phyloP scores from a whole-genome alignment of 2,329 filamentous ascomycete species.

The Aureobasidium sp. region DNA sequence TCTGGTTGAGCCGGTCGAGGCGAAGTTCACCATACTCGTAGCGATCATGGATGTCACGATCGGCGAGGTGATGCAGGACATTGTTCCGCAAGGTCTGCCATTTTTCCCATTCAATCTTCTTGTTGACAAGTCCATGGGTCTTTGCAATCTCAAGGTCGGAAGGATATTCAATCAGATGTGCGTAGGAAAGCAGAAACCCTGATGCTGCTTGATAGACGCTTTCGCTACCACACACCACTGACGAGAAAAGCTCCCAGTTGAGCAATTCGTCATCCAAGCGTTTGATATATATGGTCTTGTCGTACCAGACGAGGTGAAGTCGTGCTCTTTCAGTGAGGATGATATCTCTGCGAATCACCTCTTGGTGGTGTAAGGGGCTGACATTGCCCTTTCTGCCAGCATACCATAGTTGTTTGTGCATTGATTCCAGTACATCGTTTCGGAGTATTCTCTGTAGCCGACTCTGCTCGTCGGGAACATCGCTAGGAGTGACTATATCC shows the following conservation, averaged over 20 bases:
- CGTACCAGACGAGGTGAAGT: background rate
- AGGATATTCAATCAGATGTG: background rate
- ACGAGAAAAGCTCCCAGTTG: background rate
- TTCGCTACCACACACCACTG: background rate
- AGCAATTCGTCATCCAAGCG: background rate
- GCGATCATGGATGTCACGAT: background rate
- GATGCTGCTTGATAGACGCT: background rate
- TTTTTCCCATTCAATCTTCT: background rate
- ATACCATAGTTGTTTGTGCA: background rate
- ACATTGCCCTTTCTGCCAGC: background rate
- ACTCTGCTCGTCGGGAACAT: too few species aligned
- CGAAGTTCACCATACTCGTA: constrained; percentile 15
- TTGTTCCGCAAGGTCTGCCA: background rate
- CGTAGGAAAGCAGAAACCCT: background rate
- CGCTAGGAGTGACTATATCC: too few species aligned
- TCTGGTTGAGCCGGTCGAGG: constrained; percentile 11
- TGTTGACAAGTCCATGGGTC: background rate
- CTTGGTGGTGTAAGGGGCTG: background rate
- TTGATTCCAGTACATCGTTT: too few species aligned
- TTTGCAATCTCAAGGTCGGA: background rate
- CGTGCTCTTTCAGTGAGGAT: background rate
- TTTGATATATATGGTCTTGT: background rate
- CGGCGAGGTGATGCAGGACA: background rate
- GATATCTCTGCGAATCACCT: background rate
- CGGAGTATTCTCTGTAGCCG: too few species aligned